Percentiles rank a stretch among this genome's conserved stretches.
Conservation (phyloP, 805 yeast genomes). For the Candida khao-thaluensis region DNA sequence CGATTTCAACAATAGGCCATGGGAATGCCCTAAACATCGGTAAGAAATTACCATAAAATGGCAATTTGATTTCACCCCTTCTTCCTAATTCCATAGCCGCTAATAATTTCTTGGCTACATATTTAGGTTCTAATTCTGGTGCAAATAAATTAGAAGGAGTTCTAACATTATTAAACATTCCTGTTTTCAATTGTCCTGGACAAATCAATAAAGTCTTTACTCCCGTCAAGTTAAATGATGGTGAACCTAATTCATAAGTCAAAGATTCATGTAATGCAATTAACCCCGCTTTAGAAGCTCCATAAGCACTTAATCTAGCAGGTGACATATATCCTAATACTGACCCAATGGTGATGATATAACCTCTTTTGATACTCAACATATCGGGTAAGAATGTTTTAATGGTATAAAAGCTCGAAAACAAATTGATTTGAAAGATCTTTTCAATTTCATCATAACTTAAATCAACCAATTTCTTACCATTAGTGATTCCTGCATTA, state of each 20-base stretch:
- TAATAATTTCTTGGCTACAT: slow-evolving; percentile 61
- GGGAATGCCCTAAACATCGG: slow-evolving; percentile 74
- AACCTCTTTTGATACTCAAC: slow-evolving; percentile 62
- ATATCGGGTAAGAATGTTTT: slow-evolving; percentile 74
- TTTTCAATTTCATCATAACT: slow-evolving; percentile 58
- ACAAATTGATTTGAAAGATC: slow-evolving; percentile 64
- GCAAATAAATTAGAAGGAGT: slow-evolving; percentile 79
- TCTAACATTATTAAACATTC: slow-evolving; percentile 66
- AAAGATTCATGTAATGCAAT: slow-evolving; percentile 83
- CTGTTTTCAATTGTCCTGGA: slow-evolving; percentile 83
- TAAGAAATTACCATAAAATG: slow-evolving; percentile 72
- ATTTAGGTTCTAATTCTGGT: slow-evolving; percentile 71
- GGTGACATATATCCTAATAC: slow-evolving; percentile 85
- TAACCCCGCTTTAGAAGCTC: slow-evolving; percentile 86
- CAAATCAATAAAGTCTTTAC: slow-evolving; percentile 75
- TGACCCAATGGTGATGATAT: slow-evolving; percentile 77
- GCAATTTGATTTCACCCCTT: slow-evolving; percentile 68
- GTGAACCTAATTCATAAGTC: slow-evolving; percentile 63
- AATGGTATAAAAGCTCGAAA: slow-evolving; percentile 68
- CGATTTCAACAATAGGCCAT: slow-evolving; percentile 59
- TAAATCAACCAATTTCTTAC: slow-evolving; percentile 55
- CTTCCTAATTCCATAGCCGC: slow-evolving; percentile 57
- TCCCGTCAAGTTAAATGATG: slow-evolving; percentile 45
- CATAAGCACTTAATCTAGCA: slow-evolving; percentile 76
- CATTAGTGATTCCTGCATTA: slow-evolving; percentile 78